These are phyloP conservation scores for Agarophyton chilense DNA, from an alignment of 23 red algal genomes.

Conservation along the genomic window DNA sequence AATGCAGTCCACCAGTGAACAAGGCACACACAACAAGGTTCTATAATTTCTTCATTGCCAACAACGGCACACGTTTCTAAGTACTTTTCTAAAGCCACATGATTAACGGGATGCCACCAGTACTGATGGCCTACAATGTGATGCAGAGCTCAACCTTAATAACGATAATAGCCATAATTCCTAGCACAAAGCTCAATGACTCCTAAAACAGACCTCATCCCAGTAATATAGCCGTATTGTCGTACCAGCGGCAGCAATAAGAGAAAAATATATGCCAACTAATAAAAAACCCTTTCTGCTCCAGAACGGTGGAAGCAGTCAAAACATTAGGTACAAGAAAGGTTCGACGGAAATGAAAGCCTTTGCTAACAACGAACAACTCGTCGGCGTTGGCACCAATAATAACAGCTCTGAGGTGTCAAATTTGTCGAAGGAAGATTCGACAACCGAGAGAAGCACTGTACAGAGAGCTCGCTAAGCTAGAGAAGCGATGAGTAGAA, in stretches of 20 bases:
- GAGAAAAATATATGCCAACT: conserved; percentile 73
- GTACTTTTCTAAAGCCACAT: too few species aligned
- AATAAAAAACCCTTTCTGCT: conserved; percentile 24
- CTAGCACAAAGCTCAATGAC: not conserved
- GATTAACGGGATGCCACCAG: conserved; percentile 26
- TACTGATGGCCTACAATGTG: conserved; percentile 32
- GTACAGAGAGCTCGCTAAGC: conserved; percentile 46
- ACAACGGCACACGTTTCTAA: too few species aligned
- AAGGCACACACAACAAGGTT: too few species aligned
- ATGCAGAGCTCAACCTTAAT: conserved; percentile 31
- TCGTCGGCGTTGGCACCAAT: not conserved
- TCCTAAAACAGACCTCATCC: conserved; percentile 45
- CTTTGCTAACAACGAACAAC: not conserved
- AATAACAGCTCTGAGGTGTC: not conserved
- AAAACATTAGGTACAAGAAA: conserved; percentile 68
- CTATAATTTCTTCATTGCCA: too few species aligned
- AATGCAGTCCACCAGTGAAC: too few species aligned
- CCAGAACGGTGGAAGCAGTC: conserved; percentile 61
- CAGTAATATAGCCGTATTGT: conserved; percentile 17
- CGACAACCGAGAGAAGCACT: conserved; percentile 17
- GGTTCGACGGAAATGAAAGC: conserved; percentile 63
- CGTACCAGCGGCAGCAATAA: conserved; percentile 47
- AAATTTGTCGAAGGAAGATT: not conserved
- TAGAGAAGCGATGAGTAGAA: conserved; percentile 69
- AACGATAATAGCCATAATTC: conserved; percentile 8